A percentile compares a stretch with the other conserved stretches of the same genome.
Conservation (phyloP, 2,329 filamentous ascomycete species). For the Beauveria australis region DNA sequence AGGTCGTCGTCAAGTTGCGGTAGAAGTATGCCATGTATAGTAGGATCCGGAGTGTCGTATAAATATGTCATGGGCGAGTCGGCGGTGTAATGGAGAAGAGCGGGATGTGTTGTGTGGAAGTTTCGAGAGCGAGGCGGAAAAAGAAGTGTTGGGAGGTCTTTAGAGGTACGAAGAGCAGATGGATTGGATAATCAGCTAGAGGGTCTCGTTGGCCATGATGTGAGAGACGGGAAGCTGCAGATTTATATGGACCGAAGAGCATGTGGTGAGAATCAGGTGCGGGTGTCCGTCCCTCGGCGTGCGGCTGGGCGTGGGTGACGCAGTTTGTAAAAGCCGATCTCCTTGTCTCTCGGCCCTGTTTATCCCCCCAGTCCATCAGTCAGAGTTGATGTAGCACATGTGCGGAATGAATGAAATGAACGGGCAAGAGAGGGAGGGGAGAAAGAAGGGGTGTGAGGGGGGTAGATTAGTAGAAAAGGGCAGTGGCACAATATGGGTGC, state of each 20-base stretch:
- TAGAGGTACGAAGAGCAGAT: neutral
- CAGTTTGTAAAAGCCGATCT: neutral
- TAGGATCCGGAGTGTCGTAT: conserved; percentile 1
- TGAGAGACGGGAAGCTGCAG: neutral
- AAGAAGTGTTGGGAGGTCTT: neutral
- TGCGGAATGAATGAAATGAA: neutral
- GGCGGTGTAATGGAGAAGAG: neutral
- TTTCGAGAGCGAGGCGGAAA: neutral
- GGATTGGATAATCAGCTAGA: neutral
- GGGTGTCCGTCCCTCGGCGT: neutral
- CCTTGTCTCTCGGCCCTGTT: neutral
- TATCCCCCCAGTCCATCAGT: neutral
- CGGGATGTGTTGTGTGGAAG: neutral
- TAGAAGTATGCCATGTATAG: conserved; percentile 3
- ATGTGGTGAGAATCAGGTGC: neutral
- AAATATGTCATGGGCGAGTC: conserved; percentile 6
- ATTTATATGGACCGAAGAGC: neutral
- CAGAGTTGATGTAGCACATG: neutral
- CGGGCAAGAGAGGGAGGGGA: neutral
- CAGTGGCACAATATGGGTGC: neutral
- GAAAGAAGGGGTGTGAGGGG: neutral
- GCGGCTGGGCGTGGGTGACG: neutral
- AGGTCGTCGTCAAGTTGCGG: neutral
- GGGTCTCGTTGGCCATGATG: neutral
- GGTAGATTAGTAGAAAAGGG: neutral